Conservation (phyloP, 2,329 filamentous ascomycete genomes). For the Colletotrichum liriopes region DNA sequence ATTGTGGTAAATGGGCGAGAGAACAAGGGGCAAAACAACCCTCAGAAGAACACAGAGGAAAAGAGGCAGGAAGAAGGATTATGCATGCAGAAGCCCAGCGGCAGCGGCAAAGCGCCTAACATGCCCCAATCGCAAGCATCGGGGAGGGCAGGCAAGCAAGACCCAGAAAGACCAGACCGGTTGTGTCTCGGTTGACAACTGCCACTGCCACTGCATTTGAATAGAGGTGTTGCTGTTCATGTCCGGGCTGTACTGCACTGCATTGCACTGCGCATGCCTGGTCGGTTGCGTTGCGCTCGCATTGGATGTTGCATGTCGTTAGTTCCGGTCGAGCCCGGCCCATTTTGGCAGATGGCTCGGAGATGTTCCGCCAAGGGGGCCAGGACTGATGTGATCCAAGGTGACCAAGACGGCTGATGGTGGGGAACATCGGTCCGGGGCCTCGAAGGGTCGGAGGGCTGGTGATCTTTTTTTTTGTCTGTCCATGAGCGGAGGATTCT, state of each 20-base stretch:
- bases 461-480: neutral
- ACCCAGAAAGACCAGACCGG: neutral
- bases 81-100: conserved; percentile 20
- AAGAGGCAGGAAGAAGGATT: neutral
- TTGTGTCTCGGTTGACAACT: neutral
- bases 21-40: neutral
- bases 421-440: conserved; percentile 11
- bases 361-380: conserved; percentile 15
- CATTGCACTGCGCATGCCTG: neutral
- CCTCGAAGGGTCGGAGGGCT: neutral
- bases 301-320: neutral
- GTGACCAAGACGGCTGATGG: conserved; percentile 21
- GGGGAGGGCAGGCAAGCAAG: neutral
- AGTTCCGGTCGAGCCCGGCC: neutral
- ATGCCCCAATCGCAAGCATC: conserved; percentile 3
- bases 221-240: neutral
- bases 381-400: conserved; percentile 6
- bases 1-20: conserved; percentile 8
- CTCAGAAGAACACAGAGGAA: neutral
- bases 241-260: neutral
- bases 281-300: conserved; percentile 1
- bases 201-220: neutral
- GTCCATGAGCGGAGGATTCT: neutral
- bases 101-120: conserved; percentile 24
- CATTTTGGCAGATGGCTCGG: conserved; percentile 1